phyloP scores from a whole-genome alignment of 257 asterid genomes.

The Fraxinus cuspidata region DNA sequence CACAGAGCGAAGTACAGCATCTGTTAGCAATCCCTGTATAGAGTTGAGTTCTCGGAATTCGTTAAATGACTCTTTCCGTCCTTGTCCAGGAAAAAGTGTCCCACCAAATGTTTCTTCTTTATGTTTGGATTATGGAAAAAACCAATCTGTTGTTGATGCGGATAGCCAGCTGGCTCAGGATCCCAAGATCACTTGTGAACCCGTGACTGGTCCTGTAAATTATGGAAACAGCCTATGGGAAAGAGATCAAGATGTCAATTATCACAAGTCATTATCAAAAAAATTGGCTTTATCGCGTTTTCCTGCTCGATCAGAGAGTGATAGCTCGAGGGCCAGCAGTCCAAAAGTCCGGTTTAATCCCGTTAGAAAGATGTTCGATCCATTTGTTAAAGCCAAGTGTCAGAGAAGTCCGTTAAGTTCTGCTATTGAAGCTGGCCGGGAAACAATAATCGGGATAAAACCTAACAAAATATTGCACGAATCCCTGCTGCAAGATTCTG shows the following conservation, averaged over 20 bases:
- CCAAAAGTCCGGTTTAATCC: conserved; percentile 52
- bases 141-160: conserved; percentile 7
- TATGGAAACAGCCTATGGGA: conserved; percentile 26
- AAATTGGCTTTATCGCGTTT: conserved; percentile 64
- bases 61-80: conserved; percentile 22
- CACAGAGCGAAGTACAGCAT: conserved; percentile 42
- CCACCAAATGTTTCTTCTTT: conserved; percentile 27
- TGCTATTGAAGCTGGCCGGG: conserved; percentile 38
- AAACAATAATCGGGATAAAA: conserved; percentile 16
- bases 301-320: conserved; percentile 59
- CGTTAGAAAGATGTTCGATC: conserved; percentile 60
- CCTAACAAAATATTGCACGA: conserved; percentile 34
- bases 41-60: conserved; percentile 13
- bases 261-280: conserved; percentile 66
- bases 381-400: conserved; percentile 67
- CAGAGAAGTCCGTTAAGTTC: conserved; percentile 50
- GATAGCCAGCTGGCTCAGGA: conserved; percentile 28
- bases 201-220: conserved; percentile 22
- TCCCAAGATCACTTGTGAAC: conserved; percentile 30
- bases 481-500: conserved; percentile 45
- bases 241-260: conserved; percentile 33
- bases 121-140: conserved; percentile 20
- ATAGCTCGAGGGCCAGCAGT: conserved; percentile 49
- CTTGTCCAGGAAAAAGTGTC: conserved; percentile 32
- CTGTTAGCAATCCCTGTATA: background rate